Evolutionary conservation across 2,329 filamentous ascomycete genomes (phyloP), one percentile per base, ranked within the genome.

Genomic region (Sordariomycetes sp.): DNA sequence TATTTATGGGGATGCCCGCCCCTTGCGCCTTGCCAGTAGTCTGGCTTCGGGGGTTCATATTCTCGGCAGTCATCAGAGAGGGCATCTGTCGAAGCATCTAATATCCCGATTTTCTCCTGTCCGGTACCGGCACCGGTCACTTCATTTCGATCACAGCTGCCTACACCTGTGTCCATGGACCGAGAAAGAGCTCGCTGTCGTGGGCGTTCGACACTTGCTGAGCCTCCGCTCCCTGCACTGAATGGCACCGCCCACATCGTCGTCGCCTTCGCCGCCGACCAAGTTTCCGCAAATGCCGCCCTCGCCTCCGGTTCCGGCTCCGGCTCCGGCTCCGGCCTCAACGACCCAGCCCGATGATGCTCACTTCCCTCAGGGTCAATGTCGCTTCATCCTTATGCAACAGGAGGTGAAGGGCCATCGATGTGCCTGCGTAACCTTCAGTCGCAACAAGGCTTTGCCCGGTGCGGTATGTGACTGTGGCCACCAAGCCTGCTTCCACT

Each of bases 401-500:
- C 69, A 72, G 6, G 70, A 72, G 45, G 59, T 73, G 49, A 72
- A 68, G 43, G 72, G 72, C 33, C 63, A 72, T 38, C 68, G 73
- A 28, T 78, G 73, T 49, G 72, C 66, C 29, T 78, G 73, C 44
- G 67, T 72, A 40, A 61, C 65, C 39, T 78, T 78, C 50, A 65
- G 65, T 5, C 62, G 70, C 37, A 75, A 74, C 49, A 61, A 58
- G 33, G 49, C 58, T n/a, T 55, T 70, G 9, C 72, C 72, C 2
- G 66, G 71, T 24, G 68, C 70, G 34, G 64, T 57, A 15, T 78
- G 73, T 44, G 64, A 73, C 33, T 78, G 73, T 43, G 73, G 73
- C 6, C 73, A 78, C 46, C 63, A 74, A 34, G 69, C 72, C 21
- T 77, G 72, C 50, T 78, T 70, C 46, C 73, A 78, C 46, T 56